Base-by-base conservation (phyloP, 1,284 basidiomycete genomes). In the Neolentinus lepideus region DNA sequence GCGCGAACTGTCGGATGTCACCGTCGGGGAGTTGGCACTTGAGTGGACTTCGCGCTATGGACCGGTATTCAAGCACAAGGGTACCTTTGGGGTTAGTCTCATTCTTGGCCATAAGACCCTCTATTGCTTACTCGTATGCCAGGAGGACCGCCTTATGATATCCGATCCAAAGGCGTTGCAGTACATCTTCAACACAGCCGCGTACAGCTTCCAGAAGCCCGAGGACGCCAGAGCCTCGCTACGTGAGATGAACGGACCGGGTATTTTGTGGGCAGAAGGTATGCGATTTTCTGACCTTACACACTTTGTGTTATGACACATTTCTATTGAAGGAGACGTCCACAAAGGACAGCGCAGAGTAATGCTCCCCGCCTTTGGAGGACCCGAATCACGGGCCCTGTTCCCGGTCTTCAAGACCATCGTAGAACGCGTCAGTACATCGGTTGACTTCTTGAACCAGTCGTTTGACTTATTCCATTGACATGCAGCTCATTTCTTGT, bases 321-420 rank as follows among this genome's bases (percentile, higher is more conserved):
- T 19, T 46, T 50, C n/a, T 50, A 36, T 47, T 8, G 21, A 8
- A 35, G 53, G 80, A 33, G 71, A 71, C 2, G 14, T 43, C 3
- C 63, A 64, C 36, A 36, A 51, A 3, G 56, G 60, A 11, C 62
- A 63, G 36, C 38, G 63, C 12, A 60, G 60, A 43, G 55, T 59
- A 11, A 38, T 64, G 33, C 63, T 61, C 31, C 61, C 63, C 1
- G 61, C 61, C 4, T 64, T 64, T 54, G 62, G 62, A 3, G 47
- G 24, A 12, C 73, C 75, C 0, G 79, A 81, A 59, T 71, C 75
- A 3, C 78, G 74, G 57, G 71, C 75, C 1, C 75, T 79, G 48
- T 68, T 79, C 1, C 75, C 79, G 12, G 72, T 79, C 22, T 81
- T 82, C 64, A 70, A 69, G 43, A 71, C 74, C 56, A 70, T 74